phyloP scores from a whole-genome alignment of 2,329 filamentous ascomycete species.

The Xylaria sp. region DNA sequence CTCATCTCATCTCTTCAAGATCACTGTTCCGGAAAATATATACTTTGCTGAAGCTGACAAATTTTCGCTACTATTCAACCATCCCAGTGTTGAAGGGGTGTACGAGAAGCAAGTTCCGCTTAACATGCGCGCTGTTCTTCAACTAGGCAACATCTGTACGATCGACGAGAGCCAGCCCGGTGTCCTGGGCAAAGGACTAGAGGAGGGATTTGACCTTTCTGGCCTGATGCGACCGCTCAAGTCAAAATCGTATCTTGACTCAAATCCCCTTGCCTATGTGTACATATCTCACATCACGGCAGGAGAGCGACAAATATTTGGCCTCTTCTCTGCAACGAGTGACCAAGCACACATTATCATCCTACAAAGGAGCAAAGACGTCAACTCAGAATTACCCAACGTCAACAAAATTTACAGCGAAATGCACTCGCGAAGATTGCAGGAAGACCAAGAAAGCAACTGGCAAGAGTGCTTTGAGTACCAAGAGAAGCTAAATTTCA shows the following conservation, averaged over 20 bases:
- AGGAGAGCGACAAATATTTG: conserved; percentile 92
- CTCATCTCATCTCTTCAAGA: conserved; percentile 92
- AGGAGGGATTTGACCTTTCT: conserved; percentile 90
- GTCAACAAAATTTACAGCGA: conserved; percentile 89
- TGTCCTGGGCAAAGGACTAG: conserved; percentile 90
- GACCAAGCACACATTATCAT: conserved; percentile 87
- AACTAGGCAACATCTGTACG: conserved; percentile 89
- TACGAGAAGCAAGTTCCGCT: conserved; percentile 95
- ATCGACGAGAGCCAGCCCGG: conserved; percentile 92
- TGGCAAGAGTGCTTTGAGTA: conserved; percentile 89
- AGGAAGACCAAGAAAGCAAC: conserved; percentile 74
- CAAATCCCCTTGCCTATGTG: conserved; percentile 81
- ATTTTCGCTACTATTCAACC: conserved; percentile 84
- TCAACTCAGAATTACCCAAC: conserved; percentile 85
- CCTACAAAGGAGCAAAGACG: conserved; percentile 83
- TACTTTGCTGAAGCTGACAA: conserved; percentile 88
- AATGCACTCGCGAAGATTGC: conserved; percentile 71
- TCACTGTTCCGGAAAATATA: conserved; percentile 87
- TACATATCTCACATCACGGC: conserved; percentile 93
- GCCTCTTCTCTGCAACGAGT: conserved; percentile 85
- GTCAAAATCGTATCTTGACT: conserved; percentile 76
- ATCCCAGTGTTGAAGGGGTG: conserved; percentile 94
- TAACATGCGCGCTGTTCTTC: conserved; percentile 85
- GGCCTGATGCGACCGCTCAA: conserved; percentile 77
- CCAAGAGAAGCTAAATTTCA: conserved; percentile 86